phyloP scores from a whole-genome alignment of 129 eudicot genomes.

The Pseudognaphalium luteoalbum region DNA sequence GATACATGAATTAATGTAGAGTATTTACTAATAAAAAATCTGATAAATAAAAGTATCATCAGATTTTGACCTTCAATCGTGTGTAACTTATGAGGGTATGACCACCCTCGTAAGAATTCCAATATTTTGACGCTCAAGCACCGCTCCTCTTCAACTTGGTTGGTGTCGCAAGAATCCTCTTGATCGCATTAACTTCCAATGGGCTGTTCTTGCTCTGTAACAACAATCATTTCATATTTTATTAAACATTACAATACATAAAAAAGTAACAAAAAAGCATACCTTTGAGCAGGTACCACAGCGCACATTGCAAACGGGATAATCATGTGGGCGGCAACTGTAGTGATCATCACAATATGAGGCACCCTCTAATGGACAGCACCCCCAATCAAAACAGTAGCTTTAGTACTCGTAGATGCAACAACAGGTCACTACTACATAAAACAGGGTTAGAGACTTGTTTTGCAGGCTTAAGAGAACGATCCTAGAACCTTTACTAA shows the following conservation, averaged over 20 bases:
- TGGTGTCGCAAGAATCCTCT: slow-evolving; percentile 58
- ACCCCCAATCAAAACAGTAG: slow-evolving; percentile 85
- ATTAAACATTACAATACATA: neutral
- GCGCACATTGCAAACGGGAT: slow-evolving; percentile 67
- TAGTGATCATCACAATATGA: slow-evolving; percentile 82
- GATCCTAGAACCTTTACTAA: no score
- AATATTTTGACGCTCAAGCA: slow-evolving; percentile 9
- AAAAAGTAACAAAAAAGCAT: neutral
- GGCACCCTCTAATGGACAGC: slow-evolving; percentile 86
- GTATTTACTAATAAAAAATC: slow-evolving; percentile 25
- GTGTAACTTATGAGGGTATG: neutral
- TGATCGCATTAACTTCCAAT: slow-evolving; percentile 49
- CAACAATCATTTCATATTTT: slow-evolving; percentile 12
- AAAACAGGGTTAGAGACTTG: no score
- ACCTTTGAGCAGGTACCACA: slow-evolving; percentile 76
- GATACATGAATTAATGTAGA: slow-evolving; percentile 14
- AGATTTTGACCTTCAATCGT: neutral
- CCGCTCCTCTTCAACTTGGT: slow-evolving; percentile 32
- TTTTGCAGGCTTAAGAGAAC: no score
- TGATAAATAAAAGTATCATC: slow-evolving; percentile 26
- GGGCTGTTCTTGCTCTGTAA: slow-evolving; percentile 85
- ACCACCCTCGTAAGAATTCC: neutral
- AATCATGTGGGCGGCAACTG: slow-evolving; percentile 94
- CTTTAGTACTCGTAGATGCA: slow-evolving; percentile 61
- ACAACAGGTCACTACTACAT: no score